phyloP scores from a whole-genome alignment of 2,329 filamentous ascomycete genomes.

The Fusarium begoniae region DNA sequence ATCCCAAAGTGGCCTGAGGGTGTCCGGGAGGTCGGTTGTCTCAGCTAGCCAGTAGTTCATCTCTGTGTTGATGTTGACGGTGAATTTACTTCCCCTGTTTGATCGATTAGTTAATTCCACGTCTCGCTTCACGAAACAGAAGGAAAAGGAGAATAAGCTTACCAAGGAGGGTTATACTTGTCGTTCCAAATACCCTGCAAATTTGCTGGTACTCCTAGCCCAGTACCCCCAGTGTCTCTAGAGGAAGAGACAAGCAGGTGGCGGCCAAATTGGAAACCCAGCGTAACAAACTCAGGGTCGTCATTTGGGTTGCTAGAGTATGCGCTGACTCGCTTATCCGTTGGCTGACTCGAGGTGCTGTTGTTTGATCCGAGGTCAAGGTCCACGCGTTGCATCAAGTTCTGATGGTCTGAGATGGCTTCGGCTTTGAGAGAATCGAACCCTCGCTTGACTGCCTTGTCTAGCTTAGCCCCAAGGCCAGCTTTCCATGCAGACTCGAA shows the following conservation, averaged over 20 bases:
- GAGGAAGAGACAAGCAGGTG: neutral
- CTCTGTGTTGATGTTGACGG: neutral
- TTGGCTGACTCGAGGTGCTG: neutral
- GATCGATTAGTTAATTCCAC: neutral
- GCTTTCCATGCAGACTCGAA: neutral
- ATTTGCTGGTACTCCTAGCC: neutral
- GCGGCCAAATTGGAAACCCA: neutral
- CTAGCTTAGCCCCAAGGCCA: neutral
- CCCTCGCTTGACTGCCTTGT: neutral
- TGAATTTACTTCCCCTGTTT: neutral
- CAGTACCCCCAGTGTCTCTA: neutral
- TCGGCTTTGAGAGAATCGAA: neutral
- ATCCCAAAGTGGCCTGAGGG: neutral
- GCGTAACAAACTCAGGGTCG: neutral
- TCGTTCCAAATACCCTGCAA: neutral
- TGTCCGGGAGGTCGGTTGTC: neutral
- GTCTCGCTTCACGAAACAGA: too few species aligned
- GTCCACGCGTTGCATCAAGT: neutral
- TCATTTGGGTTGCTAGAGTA: fast-evolving
- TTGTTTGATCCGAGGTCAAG: neutral
- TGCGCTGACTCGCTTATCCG: neutral
- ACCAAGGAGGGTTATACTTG: neutral
- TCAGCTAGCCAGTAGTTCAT: neutral
- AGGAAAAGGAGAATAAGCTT: neutral
- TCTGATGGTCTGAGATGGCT: neutral